These are phyloP conservation scores for Suhomyces panamericanus DNA, from an alignment of 1,139 yeast genomes.

Conservation along the genomic window DNA sequence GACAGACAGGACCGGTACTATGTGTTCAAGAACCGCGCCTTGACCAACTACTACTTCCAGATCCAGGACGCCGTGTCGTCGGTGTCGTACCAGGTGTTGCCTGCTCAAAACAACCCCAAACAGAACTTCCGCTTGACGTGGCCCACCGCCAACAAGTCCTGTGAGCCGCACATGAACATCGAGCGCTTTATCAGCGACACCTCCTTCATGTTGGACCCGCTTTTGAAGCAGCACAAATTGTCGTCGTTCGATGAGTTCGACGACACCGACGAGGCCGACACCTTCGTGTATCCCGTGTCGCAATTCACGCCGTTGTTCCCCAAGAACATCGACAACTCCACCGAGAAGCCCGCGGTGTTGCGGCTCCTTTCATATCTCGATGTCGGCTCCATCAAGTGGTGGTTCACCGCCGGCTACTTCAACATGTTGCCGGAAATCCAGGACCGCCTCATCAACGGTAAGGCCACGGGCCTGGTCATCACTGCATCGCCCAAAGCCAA, in stretches of 20 bases:
- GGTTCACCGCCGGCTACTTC: slow-evolving; percentile 95
- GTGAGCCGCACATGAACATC: slow-evolving; percentile 68
- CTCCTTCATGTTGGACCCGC: slow-evolving; percentile 55
- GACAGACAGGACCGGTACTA: slow-evolving; percentile 94
- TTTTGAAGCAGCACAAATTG: slow-evolving; percentile 48
- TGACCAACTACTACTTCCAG: slow-evolving; percentile 71
- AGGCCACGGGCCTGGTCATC: slow-evolving; percentile 68
- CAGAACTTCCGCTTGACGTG: slow-evolving; percentile 64
- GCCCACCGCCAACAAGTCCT: slow-evolving; percentile 72
- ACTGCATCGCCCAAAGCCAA: slow-evolving; percentile 94
- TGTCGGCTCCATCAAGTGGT: slow-evolving; percentile 64
- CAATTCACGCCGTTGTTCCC: slow-evolving; percentile 82
- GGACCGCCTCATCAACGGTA: slow-evolving; percentile 56
- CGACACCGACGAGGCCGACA: slow-evolving; percentile 43
- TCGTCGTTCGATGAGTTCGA: slow-evolving; percentile 36
- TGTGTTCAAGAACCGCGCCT: slow-evolving; percentile 53
- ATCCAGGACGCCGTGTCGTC: slow-evolving; percentile 67
- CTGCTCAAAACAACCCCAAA: slow-evolving; percentile 32
- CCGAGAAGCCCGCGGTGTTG: slow-evolving; percentile 74
- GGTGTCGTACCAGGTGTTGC: slow-evolving; percentile 67
- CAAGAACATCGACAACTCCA: slow-evolving; percentile 59
- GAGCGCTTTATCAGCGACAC: slow-evolving; percentile 60
- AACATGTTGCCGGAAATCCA: slow-evolving; percentile 81
- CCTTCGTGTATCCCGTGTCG: slow-evolving; percentile 88
- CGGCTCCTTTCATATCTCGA: slow-evolving; percentile 60